Conservation (phyloP, 2,329 filamentous ascomycete species). For the Fusarium illudens region DNA sequence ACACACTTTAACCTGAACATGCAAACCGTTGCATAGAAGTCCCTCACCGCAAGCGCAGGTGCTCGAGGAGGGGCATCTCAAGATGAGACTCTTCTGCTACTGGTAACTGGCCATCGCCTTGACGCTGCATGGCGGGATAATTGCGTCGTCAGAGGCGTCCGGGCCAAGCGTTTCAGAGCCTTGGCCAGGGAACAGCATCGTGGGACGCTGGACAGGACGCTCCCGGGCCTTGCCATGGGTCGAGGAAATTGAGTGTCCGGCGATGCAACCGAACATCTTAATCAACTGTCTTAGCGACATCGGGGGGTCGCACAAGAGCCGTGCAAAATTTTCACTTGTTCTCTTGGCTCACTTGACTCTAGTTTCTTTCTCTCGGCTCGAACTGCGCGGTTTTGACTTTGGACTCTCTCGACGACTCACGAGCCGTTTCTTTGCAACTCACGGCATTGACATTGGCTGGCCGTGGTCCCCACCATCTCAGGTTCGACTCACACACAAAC, state of each 20-base stretch:
- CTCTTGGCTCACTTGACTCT: conserved; percentile 6
- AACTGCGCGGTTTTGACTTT: neutral
- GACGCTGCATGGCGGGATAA: conserved; percentile 22
- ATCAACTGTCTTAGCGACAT: conserved; percentile 1
- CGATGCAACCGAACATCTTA: conserved; percentile 22
- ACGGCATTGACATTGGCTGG: conserved; percentile 1
- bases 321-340: neutral
- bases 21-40: neutral
- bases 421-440: conserved; percentile 5
- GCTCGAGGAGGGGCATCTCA: neutral
- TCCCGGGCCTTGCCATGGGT: conserved; percentile 22
- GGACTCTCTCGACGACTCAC: neutral
- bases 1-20: conserved; percentile 12
- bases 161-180: conserved; percentile 38
- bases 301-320: conserved; percentile 4
- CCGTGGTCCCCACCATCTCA: conserved; percentile 25
- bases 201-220: conserved; percentile 28
- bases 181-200: conserved; percentile 19
- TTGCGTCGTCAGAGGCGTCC: conserved; percentile 20
- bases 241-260: conserved; percentile 37
- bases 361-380: neutral
- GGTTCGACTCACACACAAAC: conserved; percentile 33
- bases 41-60: conserved; percentile 2
- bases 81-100: neutral
- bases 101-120: neutral